Percentiles rank a stretch among this genome's conserved stretches.
Conservation (phyloP, 192 early-diverging fungal genomes). For the Entrophospora sp. region DNA sequence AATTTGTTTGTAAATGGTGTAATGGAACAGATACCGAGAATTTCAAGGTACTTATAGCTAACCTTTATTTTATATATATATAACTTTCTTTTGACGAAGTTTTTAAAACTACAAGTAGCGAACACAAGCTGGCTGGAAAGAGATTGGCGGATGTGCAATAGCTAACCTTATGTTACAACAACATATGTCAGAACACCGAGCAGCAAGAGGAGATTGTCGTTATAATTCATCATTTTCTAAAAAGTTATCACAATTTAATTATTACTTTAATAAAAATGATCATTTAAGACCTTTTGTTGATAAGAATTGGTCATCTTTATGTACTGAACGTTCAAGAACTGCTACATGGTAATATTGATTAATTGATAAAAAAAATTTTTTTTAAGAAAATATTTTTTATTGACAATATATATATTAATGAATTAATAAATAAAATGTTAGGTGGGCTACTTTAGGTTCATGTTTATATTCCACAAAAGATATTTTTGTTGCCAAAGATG, state of each 20-base stretch:
- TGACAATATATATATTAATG: no score
- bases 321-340: slow-evolving; percentile 52
- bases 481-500: slow-evolving; percentile 47
- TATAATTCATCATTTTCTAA: slow-evolving; percentile 29
- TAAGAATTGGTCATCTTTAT: slow-evolving; percentile 52
- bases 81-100: not conserved
- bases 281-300: slow-evolving; percentile 58
- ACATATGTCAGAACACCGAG: slow-evolving; percentile 27
- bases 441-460: slow-evolving; percentile 59
- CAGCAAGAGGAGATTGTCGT: slow-evolving; percentile 7
- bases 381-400: not conserved
- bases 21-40: not conserved
- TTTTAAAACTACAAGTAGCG: slow-evolving; percentile 42
- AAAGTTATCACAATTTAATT: slow-evolving; percentile 30
- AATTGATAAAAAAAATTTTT: not conserved
- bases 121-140: slow-evolving; percentile 57
- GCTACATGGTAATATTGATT: slow-evolving; percentile 42
- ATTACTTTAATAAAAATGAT: slow-evolving; percentile 59
- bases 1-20: slow-evolving; percentile 44
- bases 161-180: slow-evolving; percentile 53
- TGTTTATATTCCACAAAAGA: slow-evolving; percentile 57
- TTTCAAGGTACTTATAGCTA: not conserved
- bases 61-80: not conserved
- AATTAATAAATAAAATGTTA: no score
- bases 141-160: slow-evolving; percentile 50